Evolutionary conservation across 352 stramenopile genomes (phyloP).

Genomic region (Phytophthora cryptogea): DNA sequence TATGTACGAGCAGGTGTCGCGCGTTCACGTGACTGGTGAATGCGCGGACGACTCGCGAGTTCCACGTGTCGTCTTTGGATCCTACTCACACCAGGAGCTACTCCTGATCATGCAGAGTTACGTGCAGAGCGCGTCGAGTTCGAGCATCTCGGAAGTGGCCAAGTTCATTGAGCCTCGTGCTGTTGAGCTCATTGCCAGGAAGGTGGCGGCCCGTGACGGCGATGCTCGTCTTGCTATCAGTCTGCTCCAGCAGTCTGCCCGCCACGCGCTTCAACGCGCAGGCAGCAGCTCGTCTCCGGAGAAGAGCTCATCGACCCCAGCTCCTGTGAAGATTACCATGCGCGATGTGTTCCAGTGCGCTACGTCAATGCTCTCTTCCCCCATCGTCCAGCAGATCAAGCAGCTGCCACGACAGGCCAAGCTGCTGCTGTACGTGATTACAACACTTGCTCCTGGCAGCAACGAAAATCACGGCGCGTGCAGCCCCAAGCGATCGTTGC

Average conservation of each 20-base stretch:
- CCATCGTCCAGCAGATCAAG: slow-evolving; percentile 55
- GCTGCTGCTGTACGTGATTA: slow-evolving; percentile 70
- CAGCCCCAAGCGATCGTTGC: slow-evolving; percentile 11
- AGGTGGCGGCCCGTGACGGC: slow-evolving; percentile 67
- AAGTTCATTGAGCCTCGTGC: slow-evolving; percentile 48
- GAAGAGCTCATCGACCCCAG: not conserved
- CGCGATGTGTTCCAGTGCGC: slow-evolving; percentile 50
- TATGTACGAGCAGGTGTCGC: slow-evolving; percentile 65
- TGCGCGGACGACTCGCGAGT: slow-evolving; percentile 23
- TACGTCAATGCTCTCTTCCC: slow-evolving; percentile 52
- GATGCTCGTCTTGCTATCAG: slow-evolving; percentile 66
- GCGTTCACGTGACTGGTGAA: slow-evolving; percentile 28
- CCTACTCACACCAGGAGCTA: slow-evolving; percentile 59
- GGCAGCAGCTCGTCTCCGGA: not conserved
- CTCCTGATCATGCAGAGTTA: slow-evolving; percentile 51
- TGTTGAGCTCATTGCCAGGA: slow-evolving; percentile 69
- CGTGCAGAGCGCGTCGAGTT: slow-evolving; percentile 25
- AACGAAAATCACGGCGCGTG: slow-evolving; percentile 12
- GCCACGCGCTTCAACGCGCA: slow-evolving; percentile 35
- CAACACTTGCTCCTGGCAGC: slow-evolving; percentile 48
- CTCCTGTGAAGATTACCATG: slow-evolving; percentile 34
- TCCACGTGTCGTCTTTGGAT: slow-evolving; percentile 57
- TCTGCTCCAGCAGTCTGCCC: slow-evolving; percentile 64
- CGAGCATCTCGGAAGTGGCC: not conserved
- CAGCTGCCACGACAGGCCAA: slow-evolving; percentile 70